A percentile compares a stretch with the other conserved stretches of the same genome.
Conservation (phyloP, 2,329 filamentous ascomycete species). For the Colletotrichum horii region DNA sequence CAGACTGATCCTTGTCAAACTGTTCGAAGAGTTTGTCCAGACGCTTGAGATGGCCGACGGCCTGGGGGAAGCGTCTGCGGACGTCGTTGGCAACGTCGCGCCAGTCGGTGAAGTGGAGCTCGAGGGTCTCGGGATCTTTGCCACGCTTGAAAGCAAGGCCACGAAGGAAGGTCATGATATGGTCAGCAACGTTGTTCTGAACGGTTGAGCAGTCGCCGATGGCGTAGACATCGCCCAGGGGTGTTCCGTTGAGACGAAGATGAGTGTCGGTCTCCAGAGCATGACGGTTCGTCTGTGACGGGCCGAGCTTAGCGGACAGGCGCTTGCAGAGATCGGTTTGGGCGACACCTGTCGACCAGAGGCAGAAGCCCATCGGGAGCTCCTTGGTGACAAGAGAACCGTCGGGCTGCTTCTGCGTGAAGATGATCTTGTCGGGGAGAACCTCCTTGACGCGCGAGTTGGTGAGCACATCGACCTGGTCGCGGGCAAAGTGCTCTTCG, state of each 20-base stretch:
- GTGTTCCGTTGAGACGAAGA: constrained; percentile 85
- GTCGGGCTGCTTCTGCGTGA: constrained; percentile 79
- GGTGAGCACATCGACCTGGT: constrained; percentile 89
- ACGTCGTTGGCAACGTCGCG: constrained; percentile 82
- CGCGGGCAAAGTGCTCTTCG: constrained; percentile 87
- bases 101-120: constrained; percentile 90
- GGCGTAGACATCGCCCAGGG: constrained; percentile 92
- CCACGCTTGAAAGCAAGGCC: constrained; percentile 91
- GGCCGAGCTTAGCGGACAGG: constrained; percentile 77
- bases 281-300: constrained; percentile 83
- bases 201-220: constrained; percentile 96
- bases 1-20: constrained; percentile 92
- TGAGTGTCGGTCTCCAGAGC: constrained; percentile 95
- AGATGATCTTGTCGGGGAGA: constrained; percentile 80
- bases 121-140: constrained; percentile 85
- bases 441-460: constrained; percentile 95
- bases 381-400: constrained; percentile 86
- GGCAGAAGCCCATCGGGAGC: constrained; percentile 91
- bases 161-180: constrained; percentile 89
- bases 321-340: constrained; percentile 82
- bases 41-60: constrained; percentile 82
- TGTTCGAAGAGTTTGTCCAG: constrained; percentile 89
- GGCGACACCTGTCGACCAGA: constrained; percentile 96
- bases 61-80: constrained; percentile 89
- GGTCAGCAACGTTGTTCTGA: constrained; percentile 94